Percentiles rank a stretch among this genome's conserved stretches.
These are phyloP conservation scores for Pyrenopolyporus hunteri DNA, from an alignment of 495 filamentous ascomycete species.

Conservation along the genomic window DNA sequence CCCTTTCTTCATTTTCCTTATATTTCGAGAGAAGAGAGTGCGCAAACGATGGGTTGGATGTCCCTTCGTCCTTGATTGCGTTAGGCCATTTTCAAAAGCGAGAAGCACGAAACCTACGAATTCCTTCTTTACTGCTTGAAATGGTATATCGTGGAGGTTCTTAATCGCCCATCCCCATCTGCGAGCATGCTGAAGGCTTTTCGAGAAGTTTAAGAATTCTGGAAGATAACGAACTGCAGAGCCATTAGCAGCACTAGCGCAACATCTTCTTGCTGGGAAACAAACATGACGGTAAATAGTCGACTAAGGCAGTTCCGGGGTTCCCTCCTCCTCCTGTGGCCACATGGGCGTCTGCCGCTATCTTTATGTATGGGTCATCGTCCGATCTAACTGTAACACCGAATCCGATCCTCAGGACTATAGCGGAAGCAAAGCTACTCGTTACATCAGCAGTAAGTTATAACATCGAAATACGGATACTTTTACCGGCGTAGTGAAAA, in stretches of 20 bases:
- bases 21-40: slow-evolving; percentile 41
- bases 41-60: slow-evolving; percentile 42
- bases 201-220: slow-evolving; percentile 51
- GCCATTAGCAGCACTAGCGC: slow-evolving; percentile 11
- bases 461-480: neutral
- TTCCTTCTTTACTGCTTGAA: slow-evolving; percentile 38
- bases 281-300: slow-evolving; percentile 47
- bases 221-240: slow-evolving; percentile 46
- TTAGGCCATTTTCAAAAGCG: neutral
- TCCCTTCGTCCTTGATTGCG: slow-evolving; percentile 26
- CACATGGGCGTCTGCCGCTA: slow-evolving; percentile 51
- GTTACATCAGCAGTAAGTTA: neutral
- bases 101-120: slow-evolving; percentile 28
- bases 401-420: slow-evolving; percentile 54
- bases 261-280: slow-evolving; percentile 20
- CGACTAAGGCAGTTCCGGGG: slow-evolving; percentile 51
- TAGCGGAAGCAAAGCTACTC: slow-evolving; percentile 41
- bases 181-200: slow-evolving; percentile 46
- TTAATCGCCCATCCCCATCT: slow-evolving; percentile 47
- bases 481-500: slow-evolving; percentile 26
- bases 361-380: slow-evolving; percentile 52
- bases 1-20: slow-evolving; percentile 31
- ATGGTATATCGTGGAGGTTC: slow-evolving; percentile 40
- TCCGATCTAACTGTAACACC: slow-evolving; percentile 50
- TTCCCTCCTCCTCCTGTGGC: slow-evolving; percentile 53